phyloP scores from a whole-genome alignment of 768 basidiomycete species.

The Termitomyces sp. region DNA sequence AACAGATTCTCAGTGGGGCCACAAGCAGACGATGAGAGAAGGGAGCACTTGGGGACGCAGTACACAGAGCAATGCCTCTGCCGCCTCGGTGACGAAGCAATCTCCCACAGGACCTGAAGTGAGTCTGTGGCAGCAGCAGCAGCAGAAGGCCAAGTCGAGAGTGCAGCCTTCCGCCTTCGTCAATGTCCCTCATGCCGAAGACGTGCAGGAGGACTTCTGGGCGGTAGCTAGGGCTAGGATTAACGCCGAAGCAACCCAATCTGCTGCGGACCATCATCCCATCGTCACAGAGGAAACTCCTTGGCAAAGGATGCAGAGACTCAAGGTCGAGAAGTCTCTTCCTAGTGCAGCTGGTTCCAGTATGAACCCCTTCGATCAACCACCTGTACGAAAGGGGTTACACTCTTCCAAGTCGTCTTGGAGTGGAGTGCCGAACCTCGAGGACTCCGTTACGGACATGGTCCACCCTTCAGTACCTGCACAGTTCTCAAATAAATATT shows the following conservation, averaged over 20 bases:
- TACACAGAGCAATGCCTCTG: neutral
- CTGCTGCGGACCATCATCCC: neutral
- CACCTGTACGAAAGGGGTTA: neutral
- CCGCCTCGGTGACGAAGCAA: neutral
- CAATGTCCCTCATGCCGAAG: neutral
- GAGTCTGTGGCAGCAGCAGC: constrained; percentile 1
- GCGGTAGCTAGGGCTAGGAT: neutral
- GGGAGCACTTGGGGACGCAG: constrained; percentile 1
- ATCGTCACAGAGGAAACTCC: constrained; percentile 9
- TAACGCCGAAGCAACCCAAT: neutral
- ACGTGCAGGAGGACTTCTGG: constrained; percentile 2
- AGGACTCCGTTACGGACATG: constrained; percentile 1
- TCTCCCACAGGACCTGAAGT: neutral
- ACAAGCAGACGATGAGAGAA: neutral
- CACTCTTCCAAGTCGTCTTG: constrained; percentile 7
- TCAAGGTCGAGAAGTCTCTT: constrained; percentile 1
- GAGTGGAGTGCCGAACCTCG: constrained; percentile 1
- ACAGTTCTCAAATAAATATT: constrained; percentile 5
- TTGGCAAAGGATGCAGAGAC: constrained; percentile 12
- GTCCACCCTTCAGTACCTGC: neutral
- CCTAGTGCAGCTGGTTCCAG: neutral
- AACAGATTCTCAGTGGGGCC: constrained; percentile 4
- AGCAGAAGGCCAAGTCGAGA: neutral
- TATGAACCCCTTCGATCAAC: constrained; percentile 5
- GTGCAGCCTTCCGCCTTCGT: neutral